Evolutionary conservation across 257 asterid species (phyloP).

Genomic region (Capsicum pubescens): DNA sequence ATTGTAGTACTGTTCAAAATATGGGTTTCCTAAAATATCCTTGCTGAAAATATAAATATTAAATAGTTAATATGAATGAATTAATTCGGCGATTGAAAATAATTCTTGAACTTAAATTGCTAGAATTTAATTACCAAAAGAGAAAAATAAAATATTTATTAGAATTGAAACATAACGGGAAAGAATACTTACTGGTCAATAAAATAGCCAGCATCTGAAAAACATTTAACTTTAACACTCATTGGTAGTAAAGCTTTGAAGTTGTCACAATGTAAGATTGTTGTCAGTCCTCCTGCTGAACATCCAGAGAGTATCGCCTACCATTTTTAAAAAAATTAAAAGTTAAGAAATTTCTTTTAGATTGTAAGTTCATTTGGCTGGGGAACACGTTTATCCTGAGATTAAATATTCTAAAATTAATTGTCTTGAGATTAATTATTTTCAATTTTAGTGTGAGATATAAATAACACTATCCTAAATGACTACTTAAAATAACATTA

Average conservation of each 20-base stretch:
- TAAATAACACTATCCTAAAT: no score
- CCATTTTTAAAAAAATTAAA: conserved; percentile 39
- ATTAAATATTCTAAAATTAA: no score
- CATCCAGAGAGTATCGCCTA: conserved; percentile 71
- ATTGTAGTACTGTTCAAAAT: conserved; percentile 57
- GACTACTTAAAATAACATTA: no score
- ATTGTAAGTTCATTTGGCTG: no score
- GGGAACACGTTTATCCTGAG: no score
- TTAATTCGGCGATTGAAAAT: neutral
- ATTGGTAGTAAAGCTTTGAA: neutral
- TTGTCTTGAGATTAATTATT: no score
- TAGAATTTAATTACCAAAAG: neutral
- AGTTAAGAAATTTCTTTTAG: no score
- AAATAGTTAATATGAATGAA: neutral
- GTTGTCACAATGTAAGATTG: conserved; percentile 66
- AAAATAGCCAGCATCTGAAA: conserved; percentile 33
- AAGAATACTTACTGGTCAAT: conserved; percentile 19
- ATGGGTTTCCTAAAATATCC: conserved; percentile 68
- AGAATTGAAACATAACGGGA: neutral
- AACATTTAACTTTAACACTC: conserved; percentile 27
- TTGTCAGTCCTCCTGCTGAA: conserved; percentile 67
- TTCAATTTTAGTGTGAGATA: no score
- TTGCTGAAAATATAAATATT: conserved; percentile 48
- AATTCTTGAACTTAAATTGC: neutral
- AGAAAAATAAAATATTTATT: neutral